Conservation (phyloP, 2,329 filamentous ascomycete species). For the Helotiales sp. region DNA sequence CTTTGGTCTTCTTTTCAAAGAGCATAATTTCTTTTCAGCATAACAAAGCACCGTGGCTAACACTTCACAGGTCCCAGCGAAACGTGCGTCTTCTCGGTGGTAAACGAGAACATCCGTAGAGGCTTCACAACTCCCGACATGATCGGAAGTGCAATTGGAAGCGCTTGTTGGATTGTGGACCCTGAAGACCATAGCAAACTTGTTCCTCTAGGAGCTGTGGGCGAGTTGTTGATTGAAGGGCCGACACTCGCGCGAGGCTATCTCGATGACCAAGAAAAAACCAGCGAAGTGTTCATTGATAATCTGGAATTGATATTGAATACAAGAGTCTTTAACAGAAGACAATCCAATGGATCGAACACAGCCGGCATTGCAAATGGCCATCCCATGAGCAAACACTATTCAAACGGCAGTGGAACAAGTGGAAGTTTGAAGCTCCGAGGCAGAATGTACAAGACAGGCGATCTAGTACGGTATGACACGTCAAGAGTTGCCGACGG, state of each 20-base stretch:
- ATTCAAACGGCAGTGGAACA: background rate
- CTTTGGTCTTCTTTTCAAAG: too few species aligned
- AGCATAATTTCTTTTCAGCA: too few species aligned
- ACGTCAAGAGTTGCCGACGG: slow-evolving; percentile 50
- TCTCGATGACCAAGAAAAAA: slow-evolving; percentile 51
- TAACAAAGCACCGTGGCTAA: too few species aligned
- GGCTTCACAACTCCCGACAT: slow-evolving; percentile 2
- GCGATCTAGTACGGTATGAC: slow-evolving; percentile 51
- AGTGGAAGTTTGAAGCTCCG: background rate
- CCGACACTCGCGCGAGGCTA: slow-evolving; percentile 66
- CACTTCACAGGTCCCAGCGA: slow-evolving; percentile 1
- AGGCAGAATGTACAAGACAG: slow-evolving; percentile 40
- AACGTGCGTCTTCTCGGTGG: background rate
- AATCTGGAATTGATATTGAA: background rate
- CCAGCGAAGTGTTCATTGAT: slow-evolving; percentile 16
- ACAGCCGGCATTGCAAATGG: background rate
- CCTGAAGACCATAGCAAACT: slow-evolving; percentile 26
- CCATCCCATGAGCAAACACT: too few species aligned
- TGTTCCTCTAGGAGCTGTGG: slow-evolving; percentile 30
- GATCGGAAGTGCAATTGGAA: slow-evolving; percentile 17
- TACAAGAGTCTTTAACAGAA: background rate
- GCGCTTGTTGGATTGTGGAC: slow-evolving; percentile 45
- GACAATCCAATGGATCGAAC: background rate
- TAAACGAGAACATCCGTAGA: background rate
- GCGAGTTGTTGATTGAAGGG: slow-evolving; percentile 44